phyloP scores from a whole-genome alignment of 31 red algal genomes.

The Bonnemaisonia californica region DNA sequence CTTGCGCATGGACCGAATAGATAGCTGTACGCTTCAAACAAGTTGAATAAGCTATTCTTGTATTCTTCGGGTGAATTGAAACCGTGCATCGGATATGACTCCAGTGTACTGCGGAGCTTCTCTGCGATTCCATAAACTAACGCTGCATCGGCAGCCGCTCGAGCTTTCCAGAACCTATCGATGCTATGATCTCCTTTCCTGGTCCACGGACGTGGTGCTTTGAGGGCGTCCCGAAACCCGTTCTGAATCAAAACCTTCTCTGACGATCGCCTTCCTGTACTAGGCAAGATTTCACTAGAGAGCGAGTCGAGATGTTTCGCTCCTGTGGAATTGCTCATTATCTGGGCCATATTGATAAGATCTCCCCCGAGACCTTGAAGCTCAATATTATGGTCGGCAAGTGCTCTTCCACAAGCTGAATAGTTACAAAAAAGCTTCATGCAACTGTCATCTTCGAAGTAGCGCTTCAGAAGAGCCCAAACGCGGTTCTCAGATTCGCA shows the following conservation, averaged over 20 bases:
- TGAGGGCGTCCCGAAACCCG: neutral
- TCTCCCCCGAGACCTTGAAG: neutral
- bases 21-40: slow-evolving; percentile 20
- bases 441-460: neutral
- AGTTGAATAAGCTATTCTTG: neutral
- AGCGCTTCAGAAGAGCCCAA: slow-evolving; percentile 11
- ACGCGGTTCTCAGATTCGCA: neutral
- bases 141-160: neutral
- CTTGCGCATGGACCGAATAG: slow-evolving; percentile 1
- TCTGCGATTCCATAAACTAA: neutral
- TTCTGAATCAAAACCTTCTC: neutral
- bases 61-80: neutral
- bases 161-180: neutral
- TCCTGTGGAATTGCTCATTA: neutral
- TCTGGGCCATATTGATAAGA: neutral
- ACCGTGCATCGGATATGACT: neutral
- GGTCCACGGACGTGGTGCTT: neutral
- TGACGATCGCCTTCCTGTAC: neutral
- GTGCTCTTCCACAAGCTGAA: neutral
- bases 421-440: neutral
- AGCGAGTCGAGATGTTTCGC: neutral
- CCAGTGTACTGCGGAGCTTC: slow-evolving; percentile 6
- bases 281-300: neutral
- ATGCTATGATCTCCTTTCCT: neutral
- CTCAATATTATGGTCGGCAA: neutral